Base-by-base conservation (phyloP, 352 stramenopile genomes). In the Globisporangium splendens region DNA sequence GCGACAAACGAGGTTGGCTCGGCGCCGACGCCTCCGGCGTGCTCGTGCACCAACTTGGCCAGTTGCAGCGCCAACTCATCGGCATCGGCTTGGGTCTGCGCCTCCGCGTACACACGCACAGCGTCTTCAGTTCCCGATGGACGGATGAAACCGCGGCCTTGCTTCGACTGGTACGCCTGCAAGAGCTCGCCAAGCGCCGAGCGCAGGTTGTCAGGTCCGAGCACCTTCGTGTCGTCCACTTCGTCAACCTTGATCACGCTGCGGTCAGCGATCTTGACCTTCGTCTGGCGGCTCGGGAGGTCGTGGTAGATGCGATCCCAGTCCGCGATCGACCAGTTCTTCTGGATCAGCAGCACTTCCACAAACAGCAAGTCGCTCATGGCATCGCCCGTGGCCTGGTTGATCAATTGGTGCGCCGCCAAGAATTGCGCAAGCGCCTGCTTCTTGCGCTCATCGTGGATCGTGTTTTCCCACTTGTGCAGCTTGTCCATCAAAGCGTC, bases 71-170 rank as follows among this genome's bases (percentile, higher is more conserved):
- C 94, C 38, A 98, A 77, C 41, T 79, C 78, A 65, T 99, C 93
- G 0, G 95, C 96, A 55, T 89, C 79, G 18, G 78, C 74, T 67
- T 97, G 84, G 20, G 87, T 97, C 60, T 84, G 71, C 18, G 96
- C 96, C 73, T 99, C 97, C 28, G 97, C 97, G 80, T 99, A 99
- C 39, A 99, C 90, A 43, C 97, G 94, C 35, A 99, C 97, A 10
- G 96, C 96, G 69, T 99, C 91, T 71, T 99, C 97, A 0, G 97
- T 99, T 22, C 97, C 97, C 58, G 93, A 99, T 28, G 97, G 94
- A 42, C 97, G 85, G 20, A 99, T 89, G 70, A 99, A 99, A 28
- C 73, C 84, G 21, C 84, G 84, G 20, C 72, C 81, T 21, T 80
- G 76, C 51, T 78, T 77, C 58, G 84, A 78, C 28, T 82, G 68